Evolutionary conservation across 1,284 basidiomycete genomes (phyloP).

Genomic region (Trametes polyzona): DNA sequence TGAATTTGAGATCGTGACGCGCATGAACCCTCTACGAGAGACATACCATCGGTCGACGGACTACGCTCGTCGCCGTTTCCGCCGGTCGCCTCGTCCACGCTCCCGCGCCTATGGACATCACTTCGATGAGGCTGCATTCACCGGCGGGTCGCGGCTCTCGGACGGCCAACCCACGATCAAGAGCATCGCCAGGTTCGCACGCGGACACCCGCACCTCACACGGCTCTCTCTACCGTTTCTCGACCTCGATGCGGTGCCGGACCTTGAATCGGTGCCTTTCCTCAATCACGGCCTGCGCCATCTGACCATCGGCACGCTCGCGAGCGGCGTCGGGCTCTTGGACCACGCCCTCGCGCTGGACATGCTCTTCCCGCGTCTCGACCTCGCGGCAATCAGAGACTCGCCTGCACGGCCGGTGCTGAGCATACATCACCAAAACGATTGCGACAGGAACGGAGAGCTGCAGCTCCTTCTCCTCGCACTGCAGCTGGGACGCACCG

Average conservation of each 20-base stretch:
- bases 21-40: too few relatives aligned
- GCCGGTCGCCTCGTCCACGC: too few relatives aligned
- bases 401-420: too few relatives aligned
- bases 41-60: too few relatives aligned
- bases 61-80: too few relatives aligned
- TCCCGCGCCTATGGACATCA: too few relatives aligned
- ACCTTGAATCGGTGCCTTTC: background rate
- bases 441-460: background rate
- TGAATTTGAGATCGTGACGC: too few relatives aligned
- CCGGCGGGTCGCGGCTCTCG: too few relatives aligned
- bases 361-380: constrained; percentile 11
- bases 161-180: background rate
- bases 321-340: background rate
- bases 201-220: constrained; percentile 5
- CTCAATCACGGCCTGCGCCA: constrained; percentile 4
- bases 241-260: constrained; percentile 11
- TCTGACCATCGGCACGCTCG: constrained; percentile 1
- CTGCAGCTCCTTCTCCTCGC: constrained; percentile 7
- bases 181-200: constrained; percentile 4
- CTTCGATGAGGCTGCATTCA: too few relatives aligned
- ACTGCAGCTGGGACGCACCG: background rate
- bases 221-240: constrained; percentile 2
- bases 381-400: background rate
- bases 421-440: too few relatives aligned
- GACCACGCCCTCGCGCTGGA: constrained; percentile 36